Conservation (phyloP, 2,329 filamentous ascomycete species). For the Monosporascus sp. region DNA sequence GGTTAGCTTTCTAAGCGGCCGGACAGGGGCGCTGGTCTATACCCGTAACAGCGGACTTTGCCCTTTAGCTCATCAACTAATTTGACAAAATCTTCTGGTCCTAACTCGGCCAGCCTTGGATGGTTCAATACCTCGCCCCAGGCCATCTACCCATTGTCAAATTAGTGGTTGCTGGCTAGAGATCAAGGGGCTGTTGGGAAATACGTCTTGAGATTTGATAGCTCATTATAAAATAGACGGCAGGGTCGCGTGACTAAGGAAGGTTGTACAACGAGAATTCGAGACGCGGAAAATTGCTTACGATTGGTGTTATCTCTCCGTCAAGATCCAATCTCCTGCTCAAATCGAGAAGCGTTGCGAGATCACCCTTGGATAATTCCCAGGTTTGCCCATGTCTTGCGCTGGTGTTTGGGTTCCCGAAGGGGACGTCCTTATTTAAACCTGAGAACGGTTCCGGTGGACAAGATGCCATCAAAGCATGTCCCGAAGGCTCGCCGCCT, state of each 20-base stretch:
- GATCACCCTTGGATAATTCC: constrained; percentile 69
- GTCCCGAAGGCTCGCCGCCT: constrained; percentile 71
- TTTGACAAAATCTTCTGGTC: constrained; percentile 60
- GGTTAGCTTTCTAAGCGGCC: constrained; percentile 8
- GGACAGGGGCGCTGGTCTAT: constrained; percentile 30
- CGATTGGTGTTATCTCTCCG: constrained; percentile 84
- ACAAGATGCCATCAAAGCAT: constrained; percentile 89
- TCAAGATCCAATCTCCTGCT: constrained; percentile 78
- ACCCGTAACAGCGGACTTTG: constrained; percentile 93
- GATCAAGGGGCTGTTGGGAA: neutral
- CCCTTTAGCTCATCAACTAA: constrained; percentile 68
- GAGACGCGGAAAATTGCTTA: neutral
- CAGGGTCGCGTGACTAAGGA: neutral
- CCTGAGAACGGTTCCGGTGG: constrained; percentile 62
- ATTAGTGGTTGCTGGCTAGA: neutral
- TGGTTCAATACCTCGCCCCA: constrained; percentile 77
- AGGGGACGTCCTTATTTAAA: constrained; percentile 45
- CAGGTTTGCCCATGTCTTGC: constrained; percentile 49
- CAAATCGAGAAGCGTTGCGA: constrained; percentile 77
- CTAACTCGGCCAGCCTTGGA: constrained; percentile 62
- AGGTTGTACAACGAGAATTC: neutral
- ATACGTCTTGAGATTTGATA: neutral
- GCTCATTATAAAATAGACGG: too few species aligned
- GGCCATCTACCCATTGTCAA: constrained; percentile 55
- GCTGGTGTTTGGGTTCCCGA: constrained; percentile 38